These are phyloP conservation scores for Mycena leptocephala DNA, from an alignment of 768 basidiomycete species.

Conservation along the genomic window DNA sequence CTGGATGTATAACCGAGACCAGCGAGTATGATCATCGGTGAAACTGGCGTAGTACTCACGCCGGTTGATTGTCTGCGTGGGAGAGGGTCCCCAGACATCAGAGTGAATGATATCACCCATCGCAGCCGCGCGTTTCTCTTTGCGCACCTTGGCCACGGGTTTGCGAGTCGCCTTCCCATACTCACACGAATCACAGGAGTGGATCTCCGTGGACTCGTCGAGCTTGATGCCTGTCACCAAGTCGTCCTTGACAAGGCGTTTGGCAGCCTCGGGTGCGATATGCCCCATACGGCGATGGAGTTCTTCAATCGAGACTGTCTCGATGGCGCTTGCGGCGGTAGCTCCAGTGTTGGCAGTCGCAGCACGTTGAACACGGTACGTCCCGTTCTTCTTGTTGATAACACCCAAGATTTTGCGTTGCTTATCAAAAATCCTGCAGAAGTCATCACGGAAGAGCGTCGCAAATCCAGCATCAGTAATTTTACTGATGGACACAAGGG, in stretches of 20 bases:
- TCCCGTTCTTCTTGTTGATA: too few relatives aligned
- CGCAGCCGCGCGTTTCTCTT: too few relatives aligned
- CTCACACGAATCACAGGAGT: slow-evolving; percentile 48
- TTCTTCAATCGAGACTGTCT: slow-evolving; percentile 35
- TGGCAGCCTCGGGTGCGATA: too few relatives aligned
- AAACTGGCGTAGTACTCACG: slow-evolving; percentile 50
- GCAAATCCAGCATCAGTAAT: too few relatives aligned
- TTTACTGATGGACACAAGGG: too few relatives aligned
- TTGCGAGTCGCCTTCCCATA: slow-evolving; percentile 50
- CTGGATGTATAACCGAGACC: slow-evolving; percentile 43
- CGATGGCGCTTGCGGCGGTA: slow-evolving; percentile 2
- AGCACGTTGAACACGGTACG: slow-evolving; percentile 23
- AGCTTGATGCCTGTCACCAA: slow-evolving; percentile 46
- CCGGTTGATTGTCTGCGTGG: slow-evolving; percentile 15
- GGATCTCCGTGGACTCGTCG: slow-evolving; percentile 32
- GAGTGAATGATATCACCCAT: slow-evolving; percentile 20
- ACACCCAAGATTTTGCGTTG: too few relatives aligned
- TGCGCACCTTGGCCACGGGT: too few relatives aligned
- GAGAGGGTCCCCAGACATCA: slow-evolving; percentile 56
- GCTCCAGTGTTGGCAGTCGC: background rate
- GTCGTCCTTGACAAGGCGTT: slow-evolving; percentile 42
- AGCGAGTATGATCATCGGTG: slow-evolving; percentile 51
- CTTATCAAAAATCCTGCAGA: too few relatives aligned
- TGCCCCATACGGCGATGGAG: slow-evolving; percentile 40
- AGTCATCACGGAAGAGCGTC: too few relatives aligned